Evolutionary conservation across 176 grass and related monocot species (phyloP), one percentile per base, ranked within the genome.

Genomic region (Puccinellia tenuiflora): DNA sequence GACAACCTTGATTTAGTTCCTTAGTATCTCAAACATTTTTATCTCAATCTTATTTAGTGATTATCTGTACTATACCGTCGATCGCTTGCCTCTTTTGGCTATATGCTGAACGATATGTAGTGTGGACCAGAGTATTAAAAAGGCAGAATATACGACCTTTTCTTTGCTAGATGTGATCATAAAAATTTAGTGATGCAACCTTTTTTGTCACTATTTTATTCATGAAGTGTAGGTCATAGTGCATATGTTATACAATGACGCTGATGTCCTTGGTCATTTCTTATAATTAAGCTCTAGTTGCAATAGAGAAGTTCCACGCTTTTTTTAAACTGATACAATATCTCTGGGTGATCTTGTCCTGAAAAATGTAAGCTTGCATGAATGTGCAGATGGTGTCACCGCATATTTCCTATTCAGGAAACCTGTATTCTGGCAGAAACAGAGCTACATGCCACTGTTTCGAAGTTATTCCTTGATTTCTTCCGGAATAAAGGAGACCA

Each of bases 401-500:
- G 91, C 50, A 88, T 94, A 79, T 96, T 99, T 81, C 96, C 96
- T 71, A 85, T 99, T 87, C 91, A 99, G 86, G 85, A 94, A 96
- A 99, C 96, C 68, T 94, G 96, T 75, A 16, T 93, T 69, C 81
- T 99, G 34, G 88, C 88, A 60, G 89, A 96, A 83, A 83, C 76
- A 80, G 89, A 92, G 34, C 89, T 99, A 48, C 38, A 87, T 72
- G 82, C 73, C 53, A 90, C 89, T 55, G 93, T 99, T 24, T 93
- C 87, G 38, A 99, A 90, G 83, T 83, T 99, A 84, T 85, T 99
- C 50, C 68, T 67, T 83, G 85, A 96, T 81, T 93, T 85, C 43
- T 67, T 85, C 18, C 68, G 71, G 31, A 75, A 84, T 42, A 83
- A 73, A 71, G 76, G 90, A 18, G 81, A 92, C 50, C 56, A 90